Evolutionary conservation across 768 basidiomycete species (phyloP), one percentile per base, ranked within the genome.

Genomic region (Tulasnella sp.): DNA sequence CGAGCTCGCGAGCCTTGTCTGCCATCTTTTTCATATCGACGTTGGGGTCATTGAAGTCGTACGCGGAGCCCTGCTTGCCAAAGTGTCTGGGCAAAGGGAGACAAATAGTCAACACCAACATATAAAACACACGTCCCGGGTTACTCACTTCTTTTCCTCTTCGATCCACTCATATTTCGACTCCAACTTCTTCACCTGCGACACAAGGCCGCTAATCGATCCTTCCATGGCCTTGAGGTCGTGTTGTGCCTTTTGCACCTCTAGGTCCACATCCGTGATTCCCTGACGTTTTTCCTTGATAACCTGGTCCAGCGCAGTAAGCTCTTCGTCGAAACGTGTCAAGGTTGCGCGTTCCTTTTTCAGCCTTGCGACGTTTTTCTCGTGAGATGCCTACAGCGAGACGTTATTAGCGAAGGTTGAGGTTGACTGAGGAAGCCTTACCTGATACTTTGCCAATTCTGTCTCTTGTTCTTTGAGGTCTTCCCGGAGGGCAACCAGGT

Each of bases 311-410:
- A 98, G 81, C 31, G 81, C 82, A 58, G 83, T 82, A 59, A 99
- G 71, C 68, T 98, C 93, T 37, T 80, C 78, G 65, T 94, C 91
- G 68, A 93, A 98, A 2, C 86, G 81, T 17, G 80, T 82, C 9
- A 98, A 76, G 6, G 87, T 84, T 4, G 89, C 90, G 19, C 84
- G 82, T 68, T 98, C 96, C 62, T 89, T 84, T 59, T 81, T 75
- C 11, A 97, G 77, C 62, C 79, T 82, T 2, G 71, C 71, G 60
- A 89, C 83, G 1, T 85, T 86, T 59, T 78, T 75, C 29, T 78
- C 72, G 62, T 84, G 78, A 12, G 74, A 69, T 42, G 71, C 72
- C 81, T 88, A 42, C 7, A 39, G 34, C 11, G 32, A 3, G 15
- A 36, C 32, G n/a, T 39, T 15, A 21, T 21, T 34, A 46, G 39